Evolutionary conservation across 2,329 filamentous ascomycete species (phyloP).

Genomic region (Pseudocercospora eumusae): DNA sequence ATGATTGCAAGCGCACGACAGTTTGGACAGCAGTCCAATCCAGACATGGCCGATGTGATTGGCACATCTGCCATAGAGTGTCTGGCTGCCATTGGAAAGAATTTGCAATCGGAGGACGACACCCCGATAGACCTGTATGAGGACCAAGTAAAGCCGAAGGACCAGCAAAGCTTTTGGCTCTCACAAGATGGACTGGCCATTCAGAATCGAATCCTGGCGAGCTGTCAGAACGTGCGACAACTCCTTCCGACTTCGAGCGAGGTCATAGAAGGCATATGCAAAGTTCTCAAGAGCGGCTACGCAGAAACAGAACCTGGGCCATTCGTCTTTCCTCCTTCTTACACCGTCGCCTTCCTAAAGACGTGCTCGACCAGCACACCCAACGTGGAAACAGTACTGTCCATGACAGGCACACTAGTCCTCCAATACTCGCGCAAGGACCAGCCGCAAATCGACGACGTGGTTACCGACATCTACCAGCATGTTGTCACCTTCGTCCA

Average conservation of each 20-base stretch:
- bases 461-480: constrained; percentile 57
- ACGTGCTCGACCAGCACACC: constrained; percentile 60
- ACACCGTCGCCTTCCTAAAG: constrained; percentile 65
- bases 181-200: constrained; percentile 51
- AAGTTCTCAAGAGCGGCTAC: constrained; percentile 71
- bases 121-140: constrained; percentile 67
- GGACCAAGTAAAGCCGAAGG: constrained; percentile 40
- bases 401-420: constrained; percentile 70
- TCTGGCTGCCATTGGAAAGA: constrained; percentile 69
- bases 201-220: constrained; percentile 53
- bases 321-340: constrained; percentile 70
- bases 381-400: constrained; percentile 67
- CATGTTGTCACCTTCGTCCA: constrained; percentile 66
- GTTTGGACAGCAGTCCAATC: constrained; percentile 39
- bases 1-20: constrained; percentile 56
- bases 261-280: constrained; percentile 70
- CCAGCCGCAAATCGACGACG: constrained; percentile 48
- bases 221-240: constrained; percentile 54
- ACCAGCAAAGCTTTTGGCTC: constrained; percentile 51
- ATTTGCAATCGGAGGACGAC: constrained; percentile 69
- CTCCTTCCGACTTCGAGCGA: constrained; percentile 64
- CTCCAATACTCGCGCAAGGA: constrained; percentile 42
- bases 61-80: constrained; percentile 64
- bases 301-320: constrained; percentile 72
- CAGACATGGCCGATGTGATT: constrained; percentile 47